Evolutionary conservation across 2,329 filamentous ascomycete species (phyloP).

Genomic region (Hymenoscyphus scutula): DNA sequence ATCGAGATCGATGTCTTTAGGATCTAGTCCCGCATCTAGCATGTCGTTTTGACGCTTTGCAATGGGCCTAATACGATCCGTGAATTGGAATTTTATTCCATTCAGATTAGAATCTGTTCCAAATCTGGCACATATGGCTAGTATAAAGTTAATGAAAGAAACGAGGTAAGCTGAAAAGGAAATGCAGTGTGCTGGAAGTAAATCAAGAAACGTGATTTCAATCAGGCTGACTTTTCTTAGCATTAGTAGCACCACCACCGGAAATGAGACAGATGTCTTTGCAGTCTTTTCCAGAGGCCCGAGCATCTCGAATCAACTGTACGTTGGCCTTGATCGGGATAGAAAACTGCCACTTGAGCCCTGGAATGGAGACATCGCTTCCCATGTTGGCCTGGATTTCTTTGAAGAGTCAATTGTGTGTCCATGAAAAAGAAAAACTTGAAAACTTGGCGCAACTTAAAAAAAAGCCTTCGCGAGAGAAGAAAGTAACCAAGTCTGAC

Average conservation of each 20-base stretch:
- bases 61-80: slow-evolving; percentile 46
- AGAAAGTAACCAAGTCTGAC: neutral
- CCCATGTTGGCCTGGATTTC: slow-evolving; percentile 18
- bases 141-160: slow-evolving; percentile 12
- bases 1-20: slow-evolving; percentile 35
- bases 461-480: neutral
- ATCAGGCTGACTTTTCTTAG: slow-evolving; percentile 14
- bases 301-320: slow-evolving; percentile 36
- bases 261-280: slow-evolving; percentile 11
- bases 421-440: neutral
- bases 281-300: slow-evolving; percentile 34
- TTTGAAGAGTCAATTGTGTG: neutral
- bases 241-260: slow-evolving; percentile 6
- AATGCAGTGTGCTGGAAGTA: slow-evolving; percentile 7
- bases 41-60: slow-evolving; percentile 48
- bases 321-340: slow-evolving; percentile 36
- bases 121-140: slow-evolving; percentile 28
- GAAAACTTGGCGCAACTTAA: neutral
- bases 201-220: slow-evolving; percentile 4
- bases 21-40: slow-evolving; percentile 45
- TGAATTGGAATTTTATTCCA: slow-evolving; percentile 26
- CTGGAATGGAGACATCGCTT: slow-evolving; percentile 49
- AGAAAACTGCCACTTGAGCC: slow-evolving; percentile 33
- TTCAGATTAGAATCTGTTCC: slow-evolving; percentile 27
- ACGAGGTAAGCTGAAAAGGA: neutral